Base-by-base conservation (phyloP, 1,139 yeast species). In the Saccharomyces hybrid region DNA sequence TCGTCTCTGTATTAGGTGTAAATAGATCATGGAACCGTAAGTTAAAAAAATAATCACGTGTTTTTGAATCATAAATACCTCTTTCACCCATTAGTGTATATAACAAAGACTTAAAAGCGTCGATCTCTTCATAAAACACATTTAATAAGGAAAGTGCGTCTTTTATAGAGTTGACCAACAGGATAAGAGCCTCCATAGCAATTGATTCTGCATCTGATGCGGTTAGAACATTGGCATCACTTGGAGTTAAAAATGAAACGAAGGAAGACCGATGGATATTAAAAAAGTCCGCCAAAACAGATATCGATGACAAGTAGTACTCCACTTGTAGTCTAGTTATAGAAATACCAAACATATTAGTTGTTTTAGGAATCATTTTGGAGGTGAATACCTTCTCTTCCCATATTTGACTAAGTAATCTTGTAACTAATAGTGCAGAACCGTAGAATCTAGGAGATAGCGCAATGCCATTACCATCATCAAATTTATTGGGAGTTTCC, bases 371-470 rank as follows among this genome's bases (percentile, higher is more conserved):
- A 4, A 56, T 14, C 53, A 61, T 26, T 52, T 42, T 16, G 51
- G 81, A 68, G 7, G 75, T 75, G 64, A 91, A 88, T 2, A 90
- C 87, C 54, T 82, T 83, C 34, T 74, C 75, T 55, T 78, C 78
- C 99, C 99, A 95, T 53, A 82, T 75, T 34, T 84, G 84, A 60
- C 95, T 78, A 61, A 93, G 81, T 19, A 90, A 72, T 64, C 99
- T 80, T 0, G 96, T 79, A 42, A 90, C 73, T 57, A 91, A 79
- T 48, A 90, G 78, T 19, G 95, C 84, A 14, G 90, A 80, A 52
- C 97, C 98, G 69, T 89, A 93, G 64, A 91, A 90, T 60, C 97
- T 77, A 62, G 96, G 96, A 72, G 96, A 88, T 60, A 93, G 78
- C 32, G 88, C 81, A 8, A 93, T 96, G 65, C 85, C 84, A 61